Base-by-base conservation (phyloP, 1,284 basidiomycete genomes). In the Phlebopus sp. region DNA sequence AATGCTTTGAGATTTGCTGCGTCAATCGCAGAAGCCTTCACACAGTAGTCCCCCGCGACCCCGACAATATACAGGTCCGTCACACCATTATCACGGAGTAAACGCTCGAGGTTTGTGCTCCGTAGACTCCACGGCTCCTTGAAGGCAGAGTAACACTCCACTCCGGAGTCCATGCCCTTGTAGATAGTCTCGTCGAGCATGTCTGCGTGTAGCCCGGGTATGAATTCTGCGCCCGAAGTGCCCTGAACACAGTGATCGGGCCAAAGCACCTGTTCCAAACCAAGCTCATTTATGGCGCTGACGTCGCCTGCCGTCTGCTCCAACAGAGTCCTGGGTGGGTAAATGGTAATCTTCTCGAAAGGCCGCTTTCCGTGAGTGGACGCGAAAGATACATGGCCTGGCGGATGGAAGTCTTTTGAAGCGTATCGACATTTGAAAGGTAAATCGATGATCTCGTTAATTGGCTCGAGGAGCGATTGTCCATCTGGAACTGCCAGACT, bases 81-180 rank as follows among this genome's bases (percentile, higher is more conserved):
- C 13, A 77, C 64, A 0, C 59, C 64, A 21, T 62, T 63, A 29
- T 62, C 61, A 40, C 60, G 54, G 31, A 79, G 59, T 13, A 66
- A 46, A 8, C 37, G 53, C 10, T 69, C 67, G 5, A 79, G 68
- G 10, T 67, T 63, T 2, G 74, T 74, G 31, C 58, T 50, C 13
- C 62, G 40, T 40, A 70, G 59, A 3, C 62, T 64, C 73, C 78
- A 80, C 4, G 73, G 66, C 53, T 79, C 78, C 25, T 66, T 60
- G 50, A 80, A 79, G 2, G 74, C 78, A 37, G 76, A 79, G 53
- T 79, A 80, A 41, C 71, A 75, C 49, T 79, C 77, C 47, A 79
- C 70, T 11, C 59, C 64, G 5, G 56, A 60, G 42, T 79, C 59
- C 11, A 59, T 69, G 41, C 78, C 77, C 55, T 79, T 80, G 50